Conservation (phyloP, 2,329 filamentous ascomycete species). For the Calonectria montana region DNA sequence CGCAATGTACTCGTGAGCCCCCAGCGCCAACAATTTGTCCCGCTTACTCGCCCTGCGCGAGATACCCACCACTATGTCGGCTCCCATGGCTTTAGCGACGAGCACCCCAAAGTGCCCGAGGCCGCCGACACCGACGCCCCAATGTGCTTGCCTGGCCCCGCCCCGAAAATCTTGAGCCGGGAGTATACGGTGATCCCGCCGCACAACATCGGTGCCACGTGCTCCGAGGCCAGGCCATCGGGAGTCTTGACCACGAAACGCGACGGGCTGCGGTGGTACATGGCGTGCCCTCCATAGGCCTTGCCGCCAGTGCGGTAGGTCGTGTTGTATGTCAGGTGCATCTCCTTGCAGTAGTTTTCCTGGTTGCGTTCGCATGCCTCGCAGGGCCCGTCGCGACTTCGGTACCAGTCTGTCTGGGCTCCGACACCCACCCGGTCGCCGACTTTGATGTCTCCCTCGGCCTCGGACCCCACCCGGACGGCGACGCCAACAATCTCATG, state of each 20-base stretch:
- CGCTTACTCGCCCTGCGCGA: constrained; percentile 67
- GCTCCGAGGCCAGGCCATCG: constrained; percentile 68
- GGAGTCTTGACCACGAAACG: constrained; percentile 74
- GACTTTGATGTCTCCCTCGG: constrained; percentile 61
- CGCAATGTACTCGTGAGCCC: constrained; percentile 67
- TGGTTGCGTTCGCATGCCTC: constrained; percentile 69
- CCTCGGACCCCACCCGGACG: constrained; percentile 63
- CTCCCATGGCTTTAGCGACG: constrained; percentile 72
- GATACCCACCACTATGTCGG: constrained; percentile 65
- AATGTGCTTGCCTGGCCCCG: constrained; percentile 79
- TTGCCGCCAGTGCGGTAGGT: constrained; percentile 72
- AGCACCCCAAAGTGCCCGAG: constrained; percentile 76
- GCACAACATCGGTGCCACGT: constrained; percentile 84
- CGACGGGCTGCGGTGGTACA: constrained; percentile 37
- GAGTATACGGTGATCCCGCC: constrained; percentile 83
- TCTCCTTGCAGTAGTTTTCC: constrained; percentile 75
- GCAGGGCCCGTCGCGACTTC: constrained; percentile 63
- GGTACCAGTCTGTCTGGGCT: constrained; percentile 73
- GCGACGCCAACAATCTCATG: constrained; percentile 74
- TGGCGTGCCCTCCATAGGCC: constrained; percentile 69
- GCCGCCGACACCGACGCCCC: constrained; percentile 76
- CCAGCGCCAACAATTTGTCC: constrained; percentile 64
- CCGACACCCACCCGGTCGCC: constrained; percentile 77
- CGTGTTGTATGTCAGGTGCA: constrained; percentile 69
- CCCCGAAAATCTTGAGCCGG: constrained; percentile 78